Evolutionary conservation across 2,329 filamentous ascomycete species (phyloP), one percentile per base, ranked within the genome.

Genomic region (Penicillium oxalicum): DNA sequence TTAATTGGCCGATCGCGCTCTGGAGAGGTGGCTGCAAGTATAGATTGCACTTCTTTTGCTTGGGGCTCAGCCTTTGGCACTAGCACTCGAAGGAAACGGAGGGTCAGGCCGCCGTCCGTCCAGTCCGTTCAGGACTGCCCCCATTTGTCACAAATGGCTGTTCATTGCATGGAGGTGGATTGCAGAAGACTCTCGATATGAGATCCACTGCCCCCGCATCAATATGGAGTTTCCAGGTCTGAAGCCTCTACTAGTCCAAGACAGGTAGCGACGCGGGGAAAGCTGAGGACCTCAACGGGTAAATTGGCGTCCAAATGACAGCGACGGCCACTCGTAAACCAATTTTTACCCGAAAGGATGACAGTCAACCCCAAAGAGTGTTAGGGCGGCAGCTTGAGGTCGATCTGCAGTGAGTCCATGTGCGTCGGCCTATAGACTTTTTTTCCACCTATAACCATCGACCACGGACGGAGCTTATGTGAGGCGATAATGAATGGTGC

Each of bases 41-140:
- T 42, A 39, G n/a, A 13, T 18, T 47, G 26, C 40, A 11, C 35
- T 11, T 45, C 34, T 45, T 9, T 27, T 32, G 12, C 9, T 38
- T 35, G 43, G 26, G 47, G 45, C 35, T 25, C 32, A 7, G 32
- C 18, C 32, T 46, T 33, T 4, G 13, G 8, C 39, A 40, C 56
- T 58, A 59, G 36, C 28, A 53, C 56, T 40, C 50, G 47, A 33
- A 43, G 12, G 55, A 53, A 44, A 59, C 56, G 56, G 56, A 58
- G 55, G 9, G 47, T 37, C 3, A 9, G 34, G 43, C 49, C 42
- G 18, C 18, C 28, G 34, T 37, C 34, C 26, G 33, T 24, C 34
- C 27, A 35, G 13, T 38, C 27, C 33, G 32, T 33, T 18, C 12
- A 24, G 32, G 32, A 32, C 18, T 25, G 32, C 29, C 45, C 29